phyloP scores from a whole-genome alignment of 352 stramenopile species.

The Phytophthora idaei region DNA sequence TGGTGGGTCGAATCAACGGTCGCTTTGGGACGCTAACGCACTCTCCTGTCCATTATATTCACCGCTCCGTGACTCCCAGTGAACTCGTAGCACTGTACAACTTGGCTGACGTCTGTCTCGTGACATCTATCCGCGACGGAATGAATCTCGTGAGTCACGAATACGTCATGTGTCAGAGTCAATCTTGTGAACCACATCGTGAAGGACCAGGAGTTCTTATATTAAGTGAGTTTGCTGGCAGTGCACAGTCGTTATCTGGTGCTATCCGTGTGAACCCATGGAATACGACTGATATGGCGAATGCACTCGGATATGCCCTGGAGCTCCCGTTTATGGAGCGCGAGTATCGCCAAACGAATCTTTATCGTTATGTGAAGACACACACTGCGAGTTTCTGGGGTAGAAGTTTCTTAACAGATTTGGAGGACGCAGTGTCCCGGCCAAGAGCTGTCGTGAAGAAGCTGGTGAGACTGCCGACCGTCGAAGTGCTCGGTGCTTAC shows the following conservation, averaged over 20 bases:
- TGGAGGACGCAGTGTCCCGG: conserved; percentile 54
- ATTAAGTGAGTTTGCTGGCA: conserved; percentile 90
- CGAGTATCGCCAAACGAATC: conserved; percentile 85
- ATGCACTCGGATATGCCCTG: conserved; percentile 72
- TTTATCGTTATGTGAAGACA: conserved; percentile 87
- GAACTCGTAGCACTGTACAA: conserved; percentile 91
- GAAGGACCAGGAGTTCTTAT: conserved; percentile 85
- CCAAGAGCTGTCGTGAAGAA: conserved; percentile 48
- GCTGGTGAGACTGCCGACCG: conserved; percentile 49
- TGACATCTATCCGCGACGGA: conserved; percentile 89
- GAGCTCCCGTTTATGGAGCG: conserved; percentile 83
- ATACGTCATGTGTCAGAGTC: conserved; percentile 87
- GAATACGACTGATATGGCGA: conserved; percentile 84
- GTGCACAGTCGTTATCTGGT: conserved; percentile 86
- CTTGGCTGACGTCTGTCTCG: conserved; percentile 88
- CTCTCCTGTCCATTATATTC: conserved; percentile 91
- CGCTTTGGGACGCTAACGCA: conserved; percentile 85
- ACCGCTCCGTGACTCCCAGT: conserved; percentile 72
- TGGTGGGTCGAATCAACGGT: conserved; percentile 90
- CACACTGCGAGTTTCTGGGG: conserved; percentile 89
- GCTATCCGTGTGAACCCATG: conserved; percentile 90
- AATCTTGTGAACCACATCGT: conserved; percentile 57
- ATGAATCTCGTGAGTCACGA: conserved; percentile 93
- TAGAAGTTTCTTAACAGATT: conserved; percentile 78
- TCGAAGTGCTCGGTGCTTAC: conserved; percentile 63